A percentile compares a stretch with the other conserved stretches of the same genome.
phyloP scores from a whole-genome alignment of 305 asterid genomes.

The Rubia tinctorum region DNA sequence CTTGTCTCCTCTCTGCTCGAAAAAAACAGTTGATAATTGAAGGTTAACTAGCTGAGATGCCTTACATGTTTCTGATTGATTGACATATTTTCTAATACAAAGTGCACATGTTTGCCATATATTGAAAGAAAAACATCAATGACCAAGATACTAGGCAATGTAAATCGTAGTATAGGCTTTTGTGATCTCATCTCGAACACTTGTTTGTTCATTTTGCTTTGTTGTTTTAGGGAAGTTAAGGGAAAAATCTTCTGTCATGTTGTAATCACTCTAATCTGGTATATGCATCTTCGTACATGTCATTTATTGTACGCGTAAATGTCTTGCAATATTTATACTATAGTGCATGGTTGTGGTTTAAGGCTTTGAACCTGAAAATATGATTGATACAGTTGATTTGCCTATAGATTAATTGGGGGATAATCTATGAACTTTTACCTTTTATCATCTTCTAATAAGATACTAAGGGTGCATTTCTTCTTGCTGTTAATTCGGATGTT shows the following conservation, averaged over 20 bases:
- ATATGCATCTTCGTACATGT: background rate
- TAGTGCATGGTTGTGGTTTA: background rate
- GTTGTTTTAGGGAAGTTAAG: background rate
- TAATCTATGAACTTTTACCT: background rate
- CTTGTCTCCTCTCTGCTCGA: background rate
- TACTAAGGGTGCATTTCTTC: background rate
- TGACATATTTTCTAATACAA: background rate
- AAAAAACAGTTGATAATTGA: background rate
- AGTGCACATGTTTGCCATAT: too few relatives aligned
- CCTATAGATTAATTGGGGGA: background rate
- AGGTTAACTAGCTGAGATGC: constrained; percentile 4
- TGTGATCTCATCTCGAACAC: background rate
- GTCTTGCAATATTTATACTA: background rate
- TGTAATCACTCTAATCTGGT: background rate
- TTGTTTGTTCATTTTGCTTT: background rate
- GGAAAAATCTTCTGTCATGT: background rate
- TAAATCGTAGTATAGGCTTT: background rate
- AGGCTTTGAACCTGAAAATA: background rate
- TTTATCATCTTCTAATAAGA: background rate
- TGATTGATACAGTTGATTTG: background rate
- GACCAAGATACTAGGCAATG: background rate
- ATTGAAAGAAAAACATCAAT: background rate
- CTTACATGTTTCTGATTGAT: background rate
- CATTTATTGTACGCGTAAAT: background rate
- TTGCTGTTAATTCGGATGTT: background rate